These are phyloP conservation scores for Phialemonium atrogriseum DNA, from an alignment of 2,329 filamentous ascomycete genomes.

Conservation along the genomic window DNA sequence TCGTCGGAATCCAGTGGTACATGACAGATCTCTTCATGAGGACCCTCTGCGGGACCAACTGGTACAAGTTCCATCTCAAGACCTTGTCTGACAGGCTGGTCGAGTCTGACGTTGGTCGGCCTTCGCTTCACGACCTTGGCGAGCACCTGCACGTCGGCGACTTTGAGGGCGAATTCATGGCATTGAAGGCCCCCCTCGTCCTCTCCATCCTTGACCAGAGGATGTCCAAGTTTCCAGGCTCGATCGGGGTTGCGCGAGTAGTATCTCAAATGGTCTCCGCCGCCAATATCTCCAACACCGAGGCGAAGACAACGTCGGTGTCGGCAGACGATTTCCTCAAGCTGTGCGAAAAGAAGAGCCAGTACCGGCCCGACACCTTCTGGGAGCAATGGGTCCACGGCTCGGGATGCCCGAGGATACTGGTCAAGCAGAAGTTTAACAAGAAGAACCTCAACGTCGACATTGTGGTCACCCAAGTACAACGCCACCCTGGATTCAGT, in stretches of 20 bases:
- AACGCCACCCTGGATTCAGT: constrained; percentile 27
- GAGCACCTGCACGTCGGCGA: constrained; percentile 68
- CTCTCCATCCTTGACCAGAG: constrained; percentile 90
- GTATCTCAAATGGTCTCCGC: constrained; percentile 80
- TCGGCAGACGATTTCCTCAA: constrained; percentile 56
- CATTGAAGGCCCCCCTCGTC: constrained; percentile 81
- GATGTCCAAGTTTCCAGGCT: constrained; percentile 79
- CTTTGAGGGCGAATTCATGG: constrained; percentile 84
- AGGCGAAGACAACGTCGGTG: constrained; percentile 15
- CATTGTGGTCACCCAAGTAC: constrained; percentile 76
- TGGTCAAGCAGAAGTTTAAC: constrained; percentile 85
- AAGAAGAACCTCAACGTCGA: constrained; percentile 96
- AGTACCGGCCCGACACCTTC: constrained; percentile 79
- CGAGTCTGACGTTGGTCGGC: constrained; percentile 71
- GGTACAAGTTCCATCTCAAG: constrained; percentile 87
- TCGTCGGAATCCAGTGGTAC: constrained; percentile 84
- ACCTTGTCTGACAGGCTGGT: constrained; percentile 73
- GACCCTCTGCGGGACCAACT: constrained; percentile 86
- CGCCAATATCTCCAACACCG: constrained; percentile 51
- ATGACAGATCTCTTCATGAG: constrained; percentile 93
- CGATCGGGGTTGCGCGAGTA: constrained; percentile 75
- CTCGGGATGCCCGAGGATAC: constrained; percentile 81
- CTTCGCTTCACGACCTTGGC: constrained; percentile 75
- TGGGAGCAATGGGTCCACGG: constrained; percentile 90
- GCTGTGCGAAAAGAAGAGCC: constrained; percentile 80